Percentiles rank a stretch among this genome's conserved stretches.
Conservation (phyloP, 345 rosid species). For the Dipteronia sinensis region DNA sequence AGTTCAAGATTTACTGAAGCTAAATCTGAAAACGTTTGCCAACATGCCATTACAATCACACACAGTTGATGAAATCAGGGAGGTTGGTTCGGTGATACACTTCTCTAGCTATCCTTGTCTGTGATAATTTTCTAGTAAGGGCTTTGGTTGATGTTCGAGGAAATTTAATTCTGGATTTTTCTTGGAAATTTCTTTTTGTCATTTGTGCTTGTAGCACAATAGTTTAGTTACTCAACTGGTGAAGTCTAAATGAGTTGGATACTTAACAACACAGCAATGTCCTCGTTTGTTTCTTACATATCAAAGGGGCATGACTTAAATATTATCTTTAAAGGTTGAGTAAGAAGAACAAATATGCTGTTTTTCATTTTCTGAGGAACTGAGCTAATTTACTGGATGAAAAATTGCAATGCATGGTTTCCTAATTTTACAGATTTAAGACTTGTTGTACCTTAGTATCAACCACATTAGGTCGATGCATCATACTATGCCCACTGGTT, state of each 20-base stretch:
- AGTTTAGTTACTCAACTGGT: not conserved
- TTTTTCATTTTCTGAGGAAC: not conserved
- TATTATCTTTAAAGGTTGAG: not conserved
- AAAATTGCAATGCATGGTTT: not conserved
- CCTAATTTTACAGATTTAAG: not conserved
- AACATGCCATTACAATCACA: conserved; percentile 66
- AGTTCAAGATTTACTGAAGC: conserved; percentile 68
- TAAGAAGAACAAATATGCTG: no score
- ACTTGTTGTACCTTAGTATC: not conserved
- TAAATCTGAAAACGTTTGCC: conserved; percentile 73
- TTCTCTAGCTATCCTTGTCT: conserved; percentile 2
- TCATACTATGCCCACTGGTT: not conserved
- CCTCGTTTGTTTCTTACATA: not conserved
- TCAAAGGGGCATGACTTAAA: not conserved
- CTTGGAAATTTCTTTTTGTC: not conserved
- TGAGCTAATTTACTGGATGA: not conserved
- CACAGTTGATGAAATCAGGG: conserved; percentile 70
- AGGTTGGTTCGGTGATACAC: conserved; percentile 45
- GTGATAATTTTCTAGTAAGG: not conserved
- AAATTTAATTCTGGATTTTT: not conserved
- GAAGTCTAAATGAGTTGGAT: not conserved
- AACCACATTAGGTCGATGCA: not conserved
- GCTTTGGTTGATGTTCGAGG: not conserved
- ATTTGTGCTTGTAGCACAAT: not conserved
- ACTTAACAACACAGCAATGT: not conserved